A percentile compares a stretch with the other conserved stretches of the same genome.
These are phyloP conservation scores for Lyophyllum shimeji DNA, from an alignment of 768 basidiomycete species.

Conservation along the genomic window DNA sequence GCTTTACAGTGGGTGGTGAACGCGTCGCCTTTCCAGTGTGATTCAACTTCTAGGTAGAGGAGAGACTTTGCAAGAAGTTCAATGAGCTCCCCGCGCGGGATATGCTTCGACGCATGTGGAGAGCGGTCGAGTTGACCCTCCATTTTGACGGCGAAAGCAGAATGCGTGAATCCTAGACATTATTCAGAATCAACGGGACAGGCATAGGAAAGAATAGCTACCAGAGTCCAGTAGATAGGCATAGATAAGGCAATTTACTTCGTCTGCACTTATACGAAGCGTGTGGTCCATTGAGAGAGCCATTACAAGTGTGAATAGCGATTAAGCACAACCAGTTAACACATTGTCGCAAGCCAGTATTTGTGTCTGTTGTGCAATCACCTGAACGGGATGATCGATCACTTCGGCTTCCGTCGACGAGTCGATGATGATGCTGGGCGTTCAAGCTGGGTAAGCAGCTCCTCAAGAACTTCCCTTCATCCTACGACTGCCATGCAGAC, in stretches of 20 bases:
- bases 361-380: conserved; percentile 11
- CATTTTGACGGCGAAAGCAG: conserved; percentile 77
- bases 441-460: conserved; percentile 8
- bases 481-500: conserved; percentile 19
- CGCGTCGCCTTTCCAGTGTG: conserved; percentile 71
- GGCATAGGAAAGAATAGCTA: conserved; percentile 23
- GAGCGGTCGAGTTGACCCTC: conserved; percentile 74
- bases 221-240: conserved; percentile 85
- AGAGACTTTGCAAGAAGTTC: conserved; percentile 80
- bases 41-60: conserved; percentile 80
- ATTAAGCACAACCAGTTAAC: background rate
- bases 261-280: conserved; percentile 73
- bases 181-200: background rate
- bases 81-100: conserved; percentile 79
- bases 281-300: conserved; percentile 23
- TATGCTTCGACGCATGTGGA: conserved; percentile 66
- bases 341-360: background rate
- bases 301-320: conserved; percentile 1
- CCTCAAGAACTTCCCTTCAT: background rate
- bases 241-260: conserved; percentile 84
- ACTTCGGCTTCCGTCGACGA: conserved; percentile 10
- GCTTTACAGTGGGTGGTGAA: conserved; percentile 66
- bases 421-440: background rate
- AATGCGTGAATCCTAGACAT: conserved; percentile 70
- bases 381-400: conserved; percentile 16